Evolutionary conservation across 2,329 filamentous ascomycete species (phyloP).

Genomic region (Boeremia lycopersici): DNA sequence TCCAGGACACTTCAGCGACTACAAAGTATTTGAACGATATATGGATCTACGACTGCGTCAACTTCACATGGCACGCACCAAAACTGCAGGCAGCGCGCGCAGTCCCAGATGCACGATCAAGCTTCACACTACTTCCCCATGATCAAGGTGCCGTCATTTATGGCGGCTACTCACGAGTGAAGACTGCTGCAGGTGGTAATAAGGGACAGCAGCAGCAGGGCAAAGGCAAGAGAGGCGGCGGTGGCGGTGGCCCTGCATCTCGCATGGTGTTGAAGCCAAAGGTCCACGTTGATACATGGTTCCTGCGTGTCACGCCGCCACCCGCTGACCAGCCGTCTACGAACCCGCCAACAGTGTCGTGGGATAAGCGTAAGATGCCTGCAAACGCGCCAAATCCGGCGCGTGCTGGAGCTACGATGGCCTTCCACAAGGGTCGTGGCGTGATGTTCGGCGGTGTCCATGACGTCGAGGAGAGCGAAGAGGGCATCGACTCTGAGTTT

Average conservation of each 20-base stretch:
- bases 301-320: slow-evolving; percentile 79
- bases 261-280: slow-evolving; percentile 82
- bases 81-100: slow-evolving; percentile 76
- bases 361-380: slow-evolving; percentile 92
- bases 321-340: slow-evolving; percentile 68
- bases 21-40: slow-evolving; percentile 93
- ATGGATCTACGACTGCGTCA: slow-evolving; percentile 93
- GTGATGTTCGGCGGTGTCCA: slow-evolving; percentile 95
- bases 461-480: slow-evolving; percentile 87
- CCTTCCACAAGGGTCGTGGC: slow-evolving; percentile 88
- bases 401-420: slow-evolving; percentile 90
- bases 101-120: slow-evolving; percentile 88
- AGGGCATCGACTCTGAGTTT: slow-evolving; percentile 96
- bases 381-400: slow-evolving; percentile 84
- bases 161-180: slow-evolving; percentile 92
- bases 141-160: slow-evolving; percentile 89
- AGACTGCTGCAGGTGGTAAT: slow-evolving; percentile 65
- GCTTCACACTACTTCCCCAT: slow-evolving; percentile 89
- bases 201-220: slow-evolving; percentile 57
- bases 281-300: slow-evolving; percentile 95
- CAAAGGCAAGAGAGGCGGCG: slow-evolving; percentile 50
- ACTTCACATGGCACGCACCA: slow-evolving; percentile 83
- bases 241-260: slow-evolving; percentile 63
- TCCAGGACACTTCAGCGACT: slow-evolving; percentile 94
- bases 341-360: slow-evolving; percentile 75